These are phyloP conservation scores for Saccharomyces mikatae DNA, from an alignment of 805 yeast genomes.

Conservation along the genomic window DNA sequence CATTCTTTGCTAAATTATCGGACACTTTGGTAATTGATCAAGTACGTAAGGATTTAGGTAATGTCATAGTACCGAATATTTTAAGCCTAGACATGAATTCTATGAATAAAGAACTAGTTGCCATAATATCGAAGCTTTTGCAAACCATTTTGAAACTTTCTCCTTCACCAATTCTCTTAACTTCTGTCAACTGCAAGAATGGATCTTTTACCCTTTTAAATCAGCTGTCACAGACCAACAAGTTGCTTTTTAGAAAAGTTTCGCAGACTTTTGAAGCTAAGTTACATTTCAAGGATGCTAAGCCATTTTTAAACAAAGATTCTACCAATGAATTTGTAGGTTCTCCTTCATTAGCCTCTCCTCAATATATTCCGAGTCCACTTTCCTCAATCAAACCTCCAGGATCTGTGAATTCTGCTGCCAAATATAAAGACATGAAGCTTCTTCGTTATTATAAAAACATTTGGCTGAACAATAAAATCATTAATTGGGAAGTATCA, in stretches of 20 bases:
- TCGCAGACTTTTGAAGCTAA: constrained; percentile 17
- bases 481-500: constrained; percentile 31
- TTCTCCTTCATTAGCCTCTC: constrained; percentile 27
- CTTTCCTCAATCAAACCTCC: constrained; percentile 13
- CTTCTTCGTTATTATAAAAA: constrained; percentile 29
- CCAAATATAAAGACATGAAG: constrained; percentile 24
- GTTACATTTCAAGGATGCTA: constrained; percentile 14
- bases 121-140: constrained; percentile 24
- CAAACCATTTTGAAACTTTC: constrained; percentile 15
- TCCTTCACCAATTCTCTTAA: constrained; percentile 8
- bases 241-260: constrained; percentile 18
- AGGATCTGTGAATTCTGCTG: constrained; percentile 4
- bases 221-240: constrained; percentile 19
- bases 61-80: constrained; percentile 20
- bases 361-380: constrained; percentile 26
- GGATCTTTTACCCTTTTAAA: constrained; percentile 10
- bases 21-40: constrained; percentile 27
- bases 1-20: constrained; percentile 19
- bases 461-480: constrained; percentile 34
- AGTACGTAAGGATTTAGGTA: constrained; percentile 18
- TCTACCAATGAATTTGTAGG: constrained; percentile 10
- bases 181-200: constrained; percentile 12
- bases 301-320: constrained; percentile 5
- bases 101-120: constrained; percentile 14
- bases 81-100: constrained; percentile 8